phyloP scores from a whole-genome alignment of 768 basidiomycete species.

The Psilocybe subaeruginosa region DNA sequence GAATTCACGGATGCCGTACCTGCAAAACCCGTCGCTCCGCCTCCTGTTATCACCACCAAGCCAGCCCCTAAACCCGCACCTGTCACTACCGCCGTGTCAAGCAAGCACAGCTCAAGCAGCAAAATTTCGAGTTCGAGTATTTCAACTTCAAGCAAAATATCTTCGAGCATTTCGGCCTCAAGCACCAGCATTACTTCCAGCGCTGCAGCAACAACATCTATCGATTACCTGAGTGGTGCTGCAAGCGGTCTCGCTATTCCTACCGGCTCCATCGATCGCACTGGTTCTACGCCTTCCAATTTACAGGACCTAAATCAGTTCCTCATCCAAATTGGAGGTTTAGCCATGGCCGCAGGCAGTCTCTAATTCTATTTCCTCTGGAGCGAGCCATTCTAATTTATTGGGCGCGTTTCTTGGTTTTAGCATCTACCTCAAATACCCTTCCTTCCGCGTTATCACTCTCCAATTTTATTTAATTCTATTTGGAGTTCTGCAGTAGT shows the following conservation, averaged over 20 bases:
- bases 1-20: conserved; percentile 41
- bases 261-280: conserved; percentile 27
- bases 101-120: conserved; percentile 10
- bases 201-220: conserved; percentile 20
- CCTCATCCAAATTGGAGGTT: conserved; percentile 37
- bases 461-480: too few relatives aligned
- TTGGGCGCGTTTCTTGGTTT: too few relatives aligned
- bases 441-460: too few relatives aligned
- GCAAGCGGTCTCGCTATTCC: conserved; percentile 34
- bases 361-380: not conserved
- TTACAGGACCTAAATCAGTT: conserved; percentile 32
- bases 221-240: conserved; percentile 22
- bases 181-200: conserved; percentile 27
- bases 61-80: not conserved
- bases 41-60: not conserved
- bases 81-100: conserved; percentile 3
- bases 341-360: conserved; percentile 30
- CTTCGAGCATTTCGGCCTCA: conserved; percentile 25
- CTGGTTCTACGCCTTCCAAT: conserved; percentile 14
- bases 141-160: conserved; percentile 5
- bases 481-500: too few relatives aligned
- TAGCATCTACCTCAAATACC: too few relatives aligned
- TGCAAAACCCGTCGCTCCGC: not conserved
- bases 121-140: conserved; percentile 26
- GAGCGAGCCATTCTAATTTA: too few relatives aligned